Conservation (phyloP, 2,329 filamentous ascomycete genomes). For the Lachnellula hyalina region DNA sequence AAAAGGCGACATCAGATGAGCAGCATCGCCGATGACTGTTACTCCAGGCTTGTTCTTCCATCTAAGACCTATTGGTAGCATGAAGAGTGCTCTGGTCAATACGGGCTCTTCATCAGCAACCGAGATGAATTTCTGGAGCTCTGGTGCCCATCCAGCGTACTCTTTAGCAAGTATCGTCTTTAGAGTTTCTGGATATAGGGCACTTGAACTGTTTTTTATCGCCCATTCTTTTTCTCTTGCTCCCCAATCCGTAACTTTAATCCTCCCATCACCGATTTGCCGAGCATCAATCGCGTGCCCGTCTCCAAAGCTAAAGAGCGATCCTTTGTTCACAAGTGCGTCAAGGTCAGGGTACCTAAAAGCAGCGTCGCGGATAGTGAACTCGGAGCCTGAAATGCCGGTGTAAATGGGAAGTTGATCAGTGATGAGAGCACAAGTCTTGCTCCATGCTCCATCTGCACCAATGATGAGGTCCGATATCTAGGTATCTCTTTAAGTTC, state of each 20-base stretch:
- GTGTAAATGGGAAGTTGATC: conserved; percentile 34
- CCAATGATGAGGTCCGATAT: conserved; percentile 33
- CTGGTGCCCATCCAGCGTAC: conserved; percentile 26
- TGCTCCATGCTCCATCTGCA: conserved; percentile 37
- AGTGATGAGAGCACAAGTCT: conserved; percentile 29
- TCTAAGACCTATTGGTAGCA: conserved; percentile 24
- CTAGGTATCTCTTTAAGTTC: conserved; percentile 33
- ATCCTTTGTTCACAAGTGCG: conserved; percentile 25
- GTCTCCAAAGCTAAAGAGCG: conserved; percentile 24
- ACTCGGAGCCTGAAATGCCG: conserved; percentile 33
- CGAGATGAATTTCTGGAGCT: conserved; percentile 23
- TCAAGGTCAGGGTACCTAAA: conserved; percentile 22
- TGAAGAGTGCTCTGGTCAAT: conserved; percentile 21
- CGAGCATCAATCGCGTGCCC: conserved; percentile 28
- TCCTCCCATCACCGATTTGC: conserved; percentile 14
- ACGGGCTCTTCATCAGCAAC: conserved; percentile 21
- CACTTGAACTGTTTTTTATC: no score
- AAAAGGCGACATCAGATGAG: conserved; percentile 48
- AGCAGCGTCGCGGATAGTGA: conserved; percentile 24
- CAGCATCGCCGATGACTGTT: conserved; percentile 54
- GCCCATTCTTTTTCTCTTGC: not conserved
- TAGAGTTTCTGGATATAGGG: conserved; percentile 1
- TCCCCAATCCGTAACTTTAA: conserved; percentile 5
- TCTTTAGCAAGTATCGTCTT: conserved; percentile 20
- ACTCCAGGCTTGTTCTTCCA: conserved; percentile 55